Conservation (phyloP, 306 rosid species). For the Quercus cerris region DNA sequence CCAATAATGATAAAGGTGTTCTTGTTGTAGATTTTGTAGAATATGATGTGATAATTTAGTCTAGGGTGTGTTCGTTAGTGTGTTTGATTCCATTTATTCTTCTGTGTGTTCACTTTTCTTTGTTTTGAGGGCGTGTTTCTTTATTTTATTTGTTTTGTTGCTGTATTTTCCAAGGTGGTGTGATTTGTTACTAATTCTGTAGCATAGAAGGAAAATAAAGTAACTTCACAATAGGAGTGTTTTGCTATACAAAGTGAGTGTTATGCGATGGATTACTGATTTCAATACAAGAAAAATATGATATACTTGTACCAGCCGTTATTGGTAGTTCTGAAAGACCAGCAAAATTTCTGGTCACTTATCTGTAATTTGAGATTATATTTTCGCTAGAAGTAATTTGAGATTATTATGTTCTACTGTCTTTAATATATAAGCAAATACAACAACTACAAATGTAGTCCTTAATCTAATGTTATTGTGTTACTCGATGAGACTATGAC, state of each 20-base stretch:
- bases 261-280: background rate
- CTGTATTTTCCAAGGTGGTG: conserved; percentile 19
- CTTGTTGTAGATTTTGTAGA: conserved; percentile 41
- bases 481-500: too few species aligned
- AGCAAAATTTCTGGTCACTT: background rate
- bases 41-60: conserved; percentile 42
- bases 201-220: conserved; percentile 22
- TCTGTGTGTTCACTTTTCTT: background rate
- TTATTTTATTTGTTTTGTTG: conserved; percentile 3
- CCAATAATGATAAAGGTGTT: background rate
- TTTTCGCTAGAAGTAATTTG: background rate
- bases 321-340: background rate
- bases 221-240: background rate
- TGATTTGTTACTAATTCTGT: conserved; percentile 21
- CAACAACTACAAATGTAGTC: too few species aligned
- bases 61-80: conserved; percentile 44
- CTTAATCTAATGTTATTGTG: background rate
- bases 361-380: background rate
- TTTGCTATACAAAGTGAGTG: background rate
- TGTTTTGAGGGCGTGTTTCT: background rate
- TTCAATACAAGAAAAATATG: background rate
- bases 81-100: conserved; percentile 45
- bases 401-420: background rate
- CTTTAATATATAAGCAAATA: background rate
- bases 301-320: background rate